Evolutionary conservation across 441 rosid genomes (phyloP), one percentile per base, ranked within the genome.

Genomic region (Mallotus repandus): DNA sequence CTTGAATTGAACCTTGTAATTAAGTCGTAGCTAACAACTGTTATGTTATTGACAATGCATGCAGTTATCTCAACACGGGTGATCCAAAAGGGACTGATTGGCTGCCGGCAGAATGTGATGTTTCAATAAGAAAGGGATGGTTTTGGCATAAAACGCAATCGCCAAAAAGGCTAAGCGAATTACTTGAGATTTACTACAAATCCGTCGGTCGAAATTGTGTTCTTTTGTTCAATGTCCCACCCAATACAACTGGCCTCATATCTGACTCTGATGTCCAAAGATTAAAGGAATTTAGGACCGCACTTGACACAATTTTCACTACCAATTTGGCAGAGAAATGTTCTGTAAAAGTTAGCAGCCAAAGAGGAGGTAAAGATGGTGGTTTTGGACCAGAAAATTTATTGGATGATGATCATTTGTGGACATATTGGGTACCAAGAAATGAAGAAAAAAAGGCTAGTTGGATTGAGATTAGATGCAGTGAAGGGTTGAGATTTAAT

Each of bases 161-260:
- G 4, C 96, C 92, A 0, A 91, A 86, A 79, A 80, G 61, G 63
- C 63, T 89, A 29, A 85, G 87, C 66, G 5, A 84, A 9, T 71
- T 91, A 1, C 86, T 91, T 8, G 73, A 91, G 46, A 91, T 87
- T 3, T 88, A 90, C 74, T 91, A 87, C 76, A 85, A 85, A 2
- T 91, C 96, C 0, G 93, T 89, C 0, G 93, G 96, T n/a, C 71
- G 89, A 50, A 91, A 87, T 10, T 85, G 96, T 57, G 83, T 91
- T 5, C 79, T 89, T 11, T 77, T 91, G 21, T 81, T 91, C 22
- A 87, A 86, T 61, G 93, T 91, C 35, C 93, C 96, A 0, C 96
- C 93, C 22, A 89, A 89, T 69, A 35, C 88, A 38, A 83, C 89
- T 0, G 96, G 93, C 21, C 91, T 91, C 56, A 74, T 89, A n/a